phyloP scores from a whole-genome alignment of 345 rosid genomes.

The Pistacia integerrima region DNA sequence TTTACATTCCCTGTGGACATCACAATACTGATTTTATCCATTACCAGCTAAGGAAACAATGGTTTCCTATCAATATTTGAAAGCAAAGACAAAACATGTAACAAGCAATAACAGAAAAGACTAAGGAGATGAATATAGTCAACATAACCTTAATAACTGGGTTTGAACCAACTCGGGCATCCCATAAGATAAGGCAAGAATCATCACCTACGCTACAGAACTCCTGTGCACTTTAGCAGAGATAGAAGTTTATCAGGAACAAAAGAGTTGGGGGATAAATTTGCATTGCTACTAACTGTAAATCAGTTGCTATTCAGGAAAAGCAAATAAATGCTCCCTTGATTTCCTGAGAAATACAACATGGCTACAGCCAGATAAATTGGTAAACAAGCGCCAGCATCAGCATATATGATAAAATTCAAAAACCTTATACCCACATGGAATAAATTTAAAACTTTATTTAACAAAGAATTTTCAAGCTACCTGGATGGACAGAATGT shows the following conservation, averaged over 20 bases:
- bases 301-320: background rate
- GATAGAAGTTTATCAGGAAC: slow-evolving; percentile 29
- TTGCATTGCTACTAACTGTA: background rate
- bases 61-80: background rate
- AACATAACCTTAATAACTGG: slow-evolving; percentile 73
- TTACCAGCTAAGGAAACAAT: background rate
- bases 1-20: no score
- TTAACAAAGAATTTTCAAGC: slow-evolving; percentile 18
- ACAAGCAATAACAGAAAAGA: background rate
- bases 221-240: slow-evolving; percentile 79
- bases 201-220: slow-evolving; percentile 99
- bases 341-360: background rate
- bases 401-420: background rate
- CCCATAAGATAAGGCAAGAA: slow-evolving; percentile 99
- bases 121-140: slow-evolving; percentile 1
- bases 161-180: slow-evolving; percentile 85
- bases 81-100: background rate
- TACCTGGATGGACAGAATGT: slow-evolving; percentile 96
- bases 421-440: background rate
- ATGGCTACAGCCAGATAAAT: slow-evolving; percentile 1
- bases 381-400: background rate
- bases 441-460: background rate
- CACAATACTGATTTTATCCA: background rate
- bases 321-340: background rate
- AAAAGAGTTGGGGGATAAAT: background rate